phyloP scores from a whole-genome alignment of 1,284 basidiomycete species.

The Lentinula novae-zelandiae region DNA sequence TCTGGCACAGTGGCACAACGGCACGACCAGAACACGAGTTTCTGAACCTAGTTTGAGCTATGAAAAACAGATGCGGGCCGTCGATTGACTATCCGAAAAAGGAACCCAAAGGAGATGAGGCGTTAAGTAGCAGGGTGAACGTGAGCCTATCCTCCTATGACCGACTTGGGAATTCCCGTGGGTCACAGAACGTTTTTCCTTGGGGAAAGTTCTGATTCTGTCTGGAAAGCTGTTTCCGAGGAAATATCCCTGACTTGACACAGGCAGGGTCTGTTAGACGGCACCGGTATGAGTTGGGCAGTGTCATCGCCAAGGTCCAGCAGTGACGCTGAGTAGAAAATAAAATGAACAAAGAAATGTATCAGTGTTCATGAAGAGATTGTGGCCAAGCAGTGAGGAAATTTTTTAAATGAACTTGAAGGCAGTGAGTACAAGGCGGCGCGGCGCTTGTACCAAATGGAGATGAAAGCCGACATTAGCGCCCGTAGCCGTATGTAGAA shows the following conservation, averaged over 20 bases:
- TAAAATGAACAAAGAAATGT: neutral
- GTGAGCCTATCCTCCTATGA: neutral
- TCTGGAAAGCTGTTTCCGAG: neutral
- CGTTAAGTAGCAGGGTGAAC: neutral
- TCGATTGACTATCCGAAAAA: neutral
- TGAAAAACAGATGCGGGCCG: neutral
- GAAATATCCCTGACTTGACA: neutral
- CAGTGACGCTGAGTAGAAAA: neutral
- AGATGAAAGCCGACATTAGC: slow-evolving; percentile 1
- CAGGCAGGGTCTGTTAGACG: neutral
- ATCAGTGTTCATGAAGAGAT: neutral
- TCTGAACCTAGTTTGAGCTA: slow-evolving; percentile 3
- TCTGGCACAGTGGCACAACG: neutral
- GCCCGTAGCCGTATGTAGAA: neutral
- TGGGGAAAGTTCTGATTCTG: slow-evolving; percentile 5
- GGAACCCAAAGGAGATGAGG: slow-evolving; percentile 1
- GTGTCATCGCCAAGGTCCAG: neutral
- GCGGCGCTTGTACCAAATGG: neutral
- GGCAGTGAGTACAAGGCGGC: neutral
- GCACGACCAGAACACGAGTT: neutral
- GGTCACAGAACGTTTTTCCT: slow-evolving; percentile 1
- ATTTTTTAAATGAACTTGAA: too few species aligned
- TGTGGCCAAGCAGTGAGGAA: neutral
- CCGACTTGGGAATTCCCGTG: neutral
- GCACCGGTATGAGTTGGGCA: slow-evolving; percentile 5